Percentiles rank a stretch among this genome's conserved stretches.
These are phyloP conservation scores for Populus trichocarpa DNA, from an alignment of 441 rosid genomes.

Conservation along the genomic window DNA sequence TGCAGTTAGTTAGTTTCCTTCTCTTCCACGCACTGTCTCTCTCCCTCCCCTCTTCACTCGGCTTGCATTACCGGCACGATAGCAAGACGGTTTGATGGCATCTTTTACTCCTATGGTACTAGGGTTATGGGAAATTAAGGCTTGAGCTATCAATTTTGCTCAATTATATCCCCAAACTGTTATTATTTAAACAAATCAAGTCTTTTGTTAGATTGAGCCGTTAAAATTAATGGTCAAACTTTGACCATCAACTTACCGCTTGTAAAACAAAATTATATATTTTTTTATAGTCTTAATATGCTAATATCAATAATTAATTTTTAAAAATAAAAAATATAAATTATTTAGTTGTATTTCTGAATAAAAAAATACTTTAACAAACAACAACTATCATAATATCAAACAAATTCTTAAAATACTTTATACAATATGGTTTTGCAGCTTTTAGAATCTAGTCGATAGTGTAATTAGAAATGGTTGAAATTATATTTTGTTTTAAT, in stretches of 20 bases:
- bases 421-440: too few species aligned
- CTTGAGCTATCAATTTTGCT: neutral
- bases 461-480: accelerated
- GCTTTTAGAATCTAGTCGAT: accelerated
- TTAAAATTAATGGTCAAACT: neutral
- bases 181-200: too few species aligned
- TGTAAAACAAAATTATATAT: too few species aligned
- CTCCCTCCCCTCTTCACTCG: neutral
- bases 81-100: neutral
- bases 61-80: neutral
- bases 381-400: too few species aligned
- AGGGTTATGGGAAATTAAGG: neutral
- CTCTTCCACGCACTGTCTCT: neutral
- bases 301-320: too few species aligned
- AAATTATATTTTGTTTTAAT: too few species aligned
- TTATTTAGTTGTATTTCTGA: too few species aligned
- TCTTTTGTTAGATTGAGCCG: too few species aligned
- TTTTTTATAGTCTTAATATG: too few species aligned
- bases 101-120: neutral
- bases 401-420: accelerated
- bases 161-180: neutral
- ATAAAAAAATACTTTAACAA: too few species aligned
- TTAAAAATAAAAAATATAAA: too few species aligned
- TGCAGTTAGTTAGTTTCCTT: neutral
- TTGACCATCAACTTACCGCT: too few species aligned